Evolutionary conservation across 176 grass and related monocot species (phyloP), one percentile per base, ranked within the genome.

Genomic region (Calamus simplicifolius): DNA sequence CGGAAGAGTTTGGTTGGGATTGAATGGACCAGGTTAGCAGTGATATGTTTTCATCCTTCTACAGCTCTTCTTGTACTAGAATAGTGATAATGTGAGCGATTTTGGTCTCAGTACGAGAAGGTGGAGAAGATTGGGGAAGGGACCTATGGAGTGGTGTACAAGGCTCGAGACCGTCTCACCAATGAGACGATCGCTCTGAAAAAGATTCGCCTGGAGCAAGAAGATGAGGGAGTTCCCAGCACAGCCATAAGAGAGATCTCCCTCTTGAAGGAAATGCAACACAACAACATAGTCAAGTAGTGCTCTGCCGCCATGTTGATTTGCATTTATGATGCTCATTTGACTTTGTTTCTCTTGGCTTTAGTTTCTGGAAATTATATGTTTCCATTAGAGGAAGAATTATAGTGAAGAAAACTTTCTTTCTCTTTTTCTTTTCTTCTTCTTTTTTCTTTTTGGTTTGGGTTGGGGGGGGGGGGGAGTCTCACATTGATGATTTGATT

Each of bases 201-300:
- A 82, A 95, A 95, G 85, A 95, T 95, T 79, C 82, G 90, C 18
- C 71, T 95, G 51, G 90, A 95, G 79, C 90, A 95, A 55, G 90
- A 95, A 70, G 90, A 95, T 51, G 90, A 95, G 66, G 90, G 90
- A 53, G 90, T 95, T 43, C 90, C 90, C 13, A 89, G 85, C 74
- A 95, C 90, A n/a, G 85, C 90, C 27, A 95, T 95, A 66, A 79
- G 90, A 68, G 90, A 95, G 85, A 95, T 95, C 76, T 95, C 90
- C 31, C 82, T 95, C 57, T 75, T 95, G 59, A 95, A 95, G 79
- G 90, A 95, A 78, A 95, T 95, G 90, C 80, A 95, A 27, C 90
- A 95, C 51, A 61, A 63, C 62, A 95, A 95, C 75, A 95, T 95
- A 48, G 90, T 95, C 82, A 95, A 83, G 90, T 78, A 43, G 8